Evolutionary conservation across 2,329 filamentous ascomycete genomes (phyloP), one percentile per base, ranked within the genome.

Genomic region (Hortaea werneckii): DNA sequence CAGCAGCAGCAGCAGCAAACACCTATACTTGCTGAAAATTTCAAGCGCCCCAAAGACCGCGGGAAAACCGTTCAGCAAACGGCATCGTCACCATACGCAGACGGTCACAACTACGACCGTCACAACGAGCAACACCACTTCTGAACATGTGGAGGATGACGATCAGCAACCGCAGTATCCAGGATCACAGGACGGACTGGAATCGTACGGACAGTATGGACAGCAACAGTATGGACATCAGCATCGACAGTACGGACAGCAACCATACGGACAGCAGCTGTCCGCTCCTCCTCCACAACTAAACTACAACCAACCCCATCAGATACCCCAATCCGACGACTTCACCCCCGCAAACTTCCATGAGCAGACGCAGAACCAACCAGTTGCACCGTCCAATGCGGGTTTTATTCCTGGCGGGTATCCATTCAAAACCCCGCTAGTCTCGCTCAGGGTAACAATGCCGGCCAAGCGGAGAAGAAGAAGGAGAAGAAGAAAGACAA

Each of bases 301-400:
- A 9, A 9, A 35, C 9, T n/a, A 35, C n/a, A 35, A 2, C 32
- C 32, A 9, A n/a, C 32, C 32, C 32, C 32, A 4, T 9, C 32
- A 35, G n/a, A 35, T 35, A 9, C 2, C 32, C 9, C 32, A 35
- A 35, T 9, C 9, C 39, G 40, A 42, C 27, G 38, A 37, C 3
- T 28, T 20, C 29, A 10, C 40, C 10, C n/a, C 42, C n/a, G 44
- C 44, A 8, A 37, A 45, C 28, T 41, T 45, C 43, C 40, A 45
- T 13, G 28, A 5, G 9, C 37, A 40, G 37, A 12, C 3, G 9
- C 37, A 40, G 13, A 12, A 40, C n/a, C 13, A 40, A 2, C 20
- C 20, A 4, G 20, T 20, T 20, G 2, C 20, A 20, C 20, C 20
- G 20, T 20, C 20, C 20, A 20, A 20, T 4, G 20, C 20, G 4